Base-by-base conservation (phyloP, 345 rosid genomes). In the Acer negundo region DNA sequence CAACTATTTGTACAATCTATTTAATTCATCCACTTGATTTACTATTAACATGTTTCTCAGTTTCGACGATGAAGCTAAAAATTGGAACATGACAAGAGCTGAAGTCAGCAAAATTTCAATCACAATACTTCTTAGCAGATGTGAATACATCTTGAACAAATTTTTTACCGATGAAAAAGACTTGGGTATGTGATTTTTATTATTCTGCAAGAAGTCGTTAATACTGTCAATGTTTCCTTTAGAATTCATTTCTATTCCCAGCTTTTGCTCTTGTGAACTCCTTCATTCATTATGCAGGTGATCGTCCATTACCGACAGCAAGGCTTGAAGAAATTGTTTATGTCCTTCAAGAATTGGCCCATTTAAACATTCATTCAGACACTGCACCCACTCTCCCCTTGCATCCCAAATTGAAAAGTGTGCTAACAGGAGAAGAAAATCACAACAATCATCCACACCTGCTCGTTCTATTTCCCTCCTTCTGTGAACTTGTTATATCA, bases 401-500 rank as follows among this genome's bases (percentile, higher is more conserved):
- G 44, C 89, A 79, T 76, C 87, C 89, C 55, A 72, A 68, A 78
- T 79, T 92, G 76, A 89, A 84, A 89, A 75, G 80, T 75, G 83
- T 89, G 85, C 79, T 90, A 42, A 73, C 69, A 2, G 79, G 77
- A 38, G 82, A 84, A 9, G 77, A 85, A 53, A 82, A 85, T 64
- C 81, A 81, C 23, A 76, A 75, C 67, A 82, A 73, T 64, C 87
- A 81, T 75, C 86, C 87, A 0, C 98, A 96, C 86, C 91, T 96
- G 67, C 90, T 96, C 58, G 93, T 91, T 73, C 89, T 96, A 65
- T 96, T 94, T 65, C 94, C 97, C 15, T 82, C 97, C 22, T 82
- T 96, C n/a, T 96, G 93, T 24, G 99, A 96, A 84, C 92, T 96
- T 20, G 86, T 96, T n/a, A 78, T 83, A 77, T 88, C 98, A 64